A percentile compares a stretch with the other conserved stretches of the same genome.
These are phyloP conservation scores for Aspergillus aculeatus DNA, from an alignment of 2,329 filamentous ascomycete species.

Conservation along the genomic window DNA sequence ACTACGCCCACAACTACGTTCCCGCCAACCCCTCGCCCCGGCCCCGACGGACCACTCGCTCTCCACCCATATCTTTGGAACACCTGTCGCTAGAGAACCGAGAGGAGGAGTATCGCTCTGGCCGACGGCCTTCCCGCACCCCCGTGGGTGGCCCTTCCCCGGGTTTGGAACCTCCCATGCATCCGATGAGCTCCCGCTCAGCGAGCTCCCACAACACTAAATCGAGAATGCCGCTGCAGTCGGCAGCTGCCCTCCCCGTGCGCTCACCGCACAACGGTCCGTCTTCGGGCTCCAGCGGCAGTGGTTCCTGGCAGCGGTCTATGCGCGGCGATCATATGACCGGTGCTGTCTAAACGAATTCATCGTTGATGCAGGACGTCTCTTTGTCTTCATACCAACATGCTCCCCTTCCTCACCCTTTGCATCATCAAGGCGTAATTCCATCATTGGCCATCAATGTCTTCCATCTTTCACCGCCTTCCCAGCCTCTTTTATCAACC, in stretches of 20 bases:
- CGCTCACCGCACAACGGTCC: conserved; percentile 58
- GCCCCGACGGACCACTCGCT: conserved; percentile 27
- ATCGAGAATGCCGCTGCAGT: conserved; percentile 40
- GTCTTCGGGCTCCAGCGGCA: conserved; percentile 55
- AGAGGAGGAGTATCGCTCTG: conserved; percentile 31
- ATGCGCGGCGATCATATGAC: conserved; percentile 22
- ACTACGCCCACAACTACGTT: conserved; percentile 22
- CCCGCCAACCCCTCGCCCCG: conserved; percentile 23
- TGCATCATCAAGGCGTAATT: neutral
- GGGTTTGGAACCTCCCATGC: conserved; percentile 38
- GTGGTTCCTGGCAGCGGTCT: conserved; percentile 25
- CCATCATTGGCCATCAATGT: neutral
- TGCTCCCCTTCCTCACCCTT: neutral
- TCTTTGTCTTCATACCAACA: neutral
- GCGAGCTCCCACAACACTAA: conserved; percentile 39
- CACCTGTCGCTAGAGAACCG: conserved; percentile 45
- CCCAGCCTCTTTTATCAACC: neutral
- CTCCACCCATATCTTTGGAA: conserved; percentile 43
- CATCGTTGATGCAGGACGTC: neutral
- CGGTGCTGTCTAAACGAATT: conserved; percentile 11
- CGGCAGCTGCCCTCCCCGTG: conserved; percentile 61
- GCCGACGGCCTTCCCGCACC: conserved; percentile 30
- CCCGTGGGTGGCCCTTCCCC: conserved; percentile 37
- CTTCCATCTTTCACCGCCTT: neutral
- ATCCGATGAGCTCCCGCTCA: conserved; percentile 41